A percentile compares a stretch with the other conserved stretches of the same genome.
Evolutionary conservation across 306 rosid species (phyloP).

Genomic region (Prunus dulcis): DNA sequence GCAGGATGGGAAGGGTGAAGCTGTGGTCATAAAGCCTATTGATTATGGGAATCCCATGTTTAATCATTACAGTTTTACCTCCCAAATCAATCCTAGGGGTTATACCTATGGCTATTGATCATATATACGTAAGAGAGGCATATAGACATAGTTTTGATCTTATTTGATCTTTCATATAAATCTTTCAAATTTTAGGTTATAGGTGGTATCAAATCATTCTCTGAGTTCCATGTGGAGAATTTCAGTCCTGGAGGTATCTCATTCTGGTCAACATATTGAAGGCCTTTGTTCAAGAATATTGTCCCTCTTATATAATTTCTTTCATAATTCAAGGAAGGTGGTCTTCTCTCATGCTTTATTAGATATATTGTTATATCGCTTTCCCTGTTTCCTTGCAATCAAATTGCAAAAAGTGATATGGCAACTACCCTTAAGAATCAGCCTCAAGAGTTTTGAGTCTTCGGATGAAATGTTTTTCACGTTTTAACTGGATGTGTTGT

Average conservation of each 20-base stretch:
- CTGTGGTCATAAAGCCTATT: constrained; percentile 57
- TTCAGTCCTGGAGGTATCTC: constrained; percentile 1
- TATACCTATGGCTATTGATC: constrained; percentile 47
- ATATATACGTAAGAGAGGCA: constrained; percentile 29
- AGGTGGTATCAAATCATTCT: constrained; percentile 29
- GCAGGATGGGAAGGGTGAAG: constrained; percentile 40
- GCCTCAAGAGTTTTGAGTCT: neutral
- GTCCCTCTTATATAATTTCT: neutral
- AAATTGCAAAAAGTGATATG: neutral
- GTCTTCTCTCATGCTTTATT: neutral
- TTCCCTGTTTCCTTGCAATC: neutral
- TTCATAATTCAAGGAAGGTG: neutral
- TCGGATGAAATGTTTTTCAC: too few species aligned
- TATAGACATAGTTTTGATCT: constrained; percentile 33
- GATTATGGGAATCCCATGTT: constrained; percentile 53
- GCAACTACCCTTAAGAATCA: neutral
- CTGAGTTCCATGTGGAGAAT: neutral
- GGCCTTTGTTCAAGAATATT: constrained; percentile 5
- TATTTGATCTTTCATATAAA: constrained; percentile 22
- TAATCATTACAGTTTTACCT: constrained; percentile 47
- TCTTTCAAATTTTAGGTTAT: constrained; percentile 18
- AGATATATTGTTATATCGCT: neutral
- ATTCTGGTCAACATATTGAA: neutral
- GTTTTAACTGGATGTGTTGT: too few species aligned
- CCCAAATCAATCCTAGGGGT: constrained; percentile 41